These are phyloP conservation scores for Penicillium freii DNA, from an alignment of 2,329 filamentous ascomycete genomes.

Conservation along the genomic window DNA sequence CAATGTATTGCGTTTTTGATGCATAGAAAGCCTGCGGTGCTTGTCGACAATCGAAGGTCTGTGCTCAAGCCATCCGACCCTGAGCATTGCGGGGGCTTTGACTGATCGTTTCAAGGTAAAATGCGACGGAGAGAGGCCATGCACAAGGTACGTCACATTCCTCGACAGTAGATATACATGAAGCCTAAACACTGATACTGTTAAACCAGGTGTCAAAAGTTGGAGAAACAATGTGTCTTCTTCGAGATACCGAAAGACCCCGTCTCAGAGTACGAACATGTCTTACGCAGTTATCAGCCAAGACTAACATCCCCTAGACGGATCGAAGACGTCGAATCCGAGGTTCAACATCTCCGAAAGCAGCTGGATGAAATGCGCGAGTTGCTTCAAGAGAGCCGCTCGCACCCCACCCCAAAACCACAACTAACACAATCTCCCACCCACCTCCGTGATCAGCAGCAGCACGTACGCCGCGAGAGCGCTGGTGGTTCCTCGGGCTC, in stretches of 20 bases:
- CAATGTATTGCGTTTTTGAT: background rate
- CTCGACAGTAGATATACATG: background rate
- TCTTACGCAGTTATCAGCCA: background rate
- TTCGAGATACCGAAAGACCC: constrained; percentile 37
- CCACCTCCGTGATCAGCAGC: constrained; percentile 1
- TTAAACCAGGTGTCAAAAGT: constrained; percentile 28
- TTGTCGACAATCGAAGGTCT: constrained; percentile 40
- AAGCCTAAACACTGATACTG: background rate
- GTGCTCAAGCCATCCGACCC: background rate
- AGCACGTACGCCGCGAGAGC: constrained; percentile 1
- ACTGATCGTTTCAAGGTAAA: constrained; percentile 26
- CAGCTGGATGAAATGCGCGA: constrained; percentile 30
- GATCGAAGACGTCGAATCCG: constrained; percentile 35
- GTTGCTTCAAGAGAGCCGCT: constrained; percentile 15
- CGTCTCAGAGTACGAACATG: constrained; percentile 24
- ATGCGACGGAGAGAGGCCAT: constrained; percentile 40
- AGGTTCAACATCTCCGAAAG: constrained; percentile 30
- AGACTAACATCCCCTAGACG: constrained; percentile 21
- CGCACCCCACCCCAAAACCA: background rate
- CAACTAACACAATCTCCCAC: constrained; percentile 7
- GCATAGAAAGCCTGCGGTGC: constrained; percentile 39
- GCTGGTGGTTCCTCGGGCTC: constrained; percentile 7
- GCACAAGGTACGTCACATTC: constrained; percentile 29
- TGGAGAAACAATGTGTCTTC: constrained; percentile 39
- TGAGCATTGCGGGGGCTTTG: background rate